A percentile compares a stretch with the other conserved stretches of the same genome.
These are phyloP conservation scores for Tubosaeta sp. DNA, from an alignment of 768 basidiomycete species.

Conservation along the genomic window DNA sequence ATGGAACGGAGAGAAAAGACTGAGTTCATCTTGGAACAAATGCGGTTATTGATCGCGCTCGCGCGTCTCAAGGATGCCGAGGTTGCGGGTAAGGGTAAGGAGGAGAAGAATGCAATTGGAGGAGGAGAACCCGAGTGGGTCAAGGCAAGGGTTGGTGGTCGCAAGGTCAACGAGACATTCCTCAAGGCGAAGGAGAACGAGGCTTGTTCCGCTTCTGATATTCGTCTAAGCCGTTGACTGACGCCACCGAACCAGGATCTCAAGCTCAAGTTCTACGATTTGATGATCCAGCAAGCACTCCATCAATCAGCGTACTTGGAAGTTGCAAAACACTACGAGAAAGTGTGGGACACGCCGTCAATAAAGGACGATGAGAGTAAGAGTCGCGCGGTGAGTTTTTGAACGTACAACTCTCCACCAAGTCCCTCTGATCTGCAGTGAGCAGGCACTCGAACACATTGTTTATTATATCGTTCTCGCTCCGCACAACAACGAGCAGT, in stretches of 20 bases:
- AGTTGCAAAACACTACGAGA: conserved; percentile 91
- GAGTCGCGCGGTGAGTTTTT: conserved; percentile 54
- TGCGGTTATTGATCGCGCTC: conserved; percentile 80
- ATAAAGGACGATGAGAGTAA: conserved; percentile 83
- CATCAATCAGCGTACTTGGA: conserved; percentile 85
- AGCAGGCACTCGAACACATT: conserved; percentile 88
- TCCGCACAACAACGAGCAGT: conserved; percentile 94
- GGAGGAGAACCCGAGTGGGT: conserved; percentile 90
- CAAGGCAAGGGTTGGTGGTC: conserved; percentile 84
- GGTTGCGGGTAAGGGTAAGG: conserved; percentile 48
- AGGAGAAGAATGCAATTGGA: conserved; percentile 50
- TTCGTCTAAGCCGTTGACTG: neutral
- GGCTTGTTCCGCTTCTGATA: conserved; percentile 40
- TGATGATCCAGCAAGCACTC: conserved; percentile 94
- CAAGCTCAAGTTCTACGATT: conserved; percentile 92
- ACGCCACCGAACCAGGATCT: conserved; percentile 59
- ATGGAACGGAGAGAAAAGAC: conserved; percentile 99
- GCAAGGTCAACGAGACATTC: conserved; percentile 93
- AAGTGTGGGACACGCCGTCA: conserved; percentile 95
- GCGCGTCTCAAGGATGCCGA: conserved; percentile 74
- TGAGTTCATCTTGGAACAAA: conserved; percentile 96
- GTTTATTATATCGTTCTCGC: conserved; percentile 93
- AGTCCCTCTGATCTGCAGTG: conserved; percentile 3
- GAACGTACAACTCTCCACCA: neutral
- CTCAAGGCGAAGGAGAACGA: conserved; percentile 86